A percentile compares a stretch with the other conserved stretches of the same genome.
Evolutionary conservation across 768 basidiomycete genomes (phyloP).

Genomic region (Serendipita vermifera): DNA sequence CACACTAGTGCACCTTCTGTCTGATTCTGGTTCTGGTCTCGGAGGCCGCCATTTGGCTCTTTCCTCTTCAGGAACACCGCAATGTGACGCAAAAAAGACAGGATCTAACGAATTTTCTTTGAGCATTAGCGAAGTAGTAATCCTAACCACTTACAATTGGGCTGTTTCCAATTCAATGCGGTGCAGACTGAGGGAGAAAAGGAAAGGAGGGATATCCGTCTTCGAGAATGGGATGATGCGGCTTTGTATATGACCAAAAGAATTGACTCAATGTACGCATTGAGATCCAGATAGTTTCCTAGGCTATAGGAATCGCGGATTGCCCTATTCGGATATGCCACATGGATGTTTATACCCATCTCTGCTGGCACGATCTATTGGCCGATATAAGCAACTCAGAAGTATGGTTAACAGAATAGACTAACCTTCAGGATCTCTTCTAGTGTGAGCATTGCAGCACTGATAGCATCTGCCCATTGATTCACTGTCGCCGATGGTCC

Average conservation of each 20-base stretch:
- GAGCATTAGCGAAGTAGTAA: conserved; percentile 11
- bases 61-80: conserved; percentile 46
- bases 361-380: conserved; percentile 25
- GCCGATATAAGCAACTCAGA: neutral
- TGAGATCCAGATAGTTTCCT: conserved; percentile 52
- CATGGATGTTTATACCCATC: conserved; percentile 68
- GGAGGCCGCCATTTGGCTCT: conserved; percentile 14
- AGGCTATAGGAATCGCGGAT: conserved; percentile 33
- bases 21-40: conserved; percentile 19
- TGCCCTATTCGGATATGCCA: conserved; percentile 56
- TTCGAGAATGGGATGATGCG: conserved; percentile 34
- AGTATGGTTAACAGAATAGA: conserved; percentile 5
- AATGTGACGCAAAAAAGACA: conserved; percentile 85
- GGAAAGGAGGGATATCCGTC: conserved; percentile 83
- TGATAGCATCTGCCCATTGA: conserved; percentile 27
- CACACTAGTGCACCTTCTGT: conserved; percentile 48
- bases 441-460: conserved; percentile 47
- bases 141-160: conserved; percentile 59
- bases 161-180: conserved; percentile 96
- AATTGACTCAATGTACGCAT: conserved; percentile 72
- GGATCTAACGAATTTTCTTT: conserved; percentile 45
- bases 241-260: conserved; percentile 70
- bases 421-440: conserved; percentile 62
- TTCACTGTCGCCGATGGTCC: conserved; percentile 19
- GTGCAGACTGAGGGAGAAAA: conserved; percentile 84